A percentile compares a stretch with the other conserved stretches of the same genome.
These are phyloP conservation scores for Coffea canephora DNA, from an alignment of 257 asterid species.

Conservation along the genomic window DNA sequence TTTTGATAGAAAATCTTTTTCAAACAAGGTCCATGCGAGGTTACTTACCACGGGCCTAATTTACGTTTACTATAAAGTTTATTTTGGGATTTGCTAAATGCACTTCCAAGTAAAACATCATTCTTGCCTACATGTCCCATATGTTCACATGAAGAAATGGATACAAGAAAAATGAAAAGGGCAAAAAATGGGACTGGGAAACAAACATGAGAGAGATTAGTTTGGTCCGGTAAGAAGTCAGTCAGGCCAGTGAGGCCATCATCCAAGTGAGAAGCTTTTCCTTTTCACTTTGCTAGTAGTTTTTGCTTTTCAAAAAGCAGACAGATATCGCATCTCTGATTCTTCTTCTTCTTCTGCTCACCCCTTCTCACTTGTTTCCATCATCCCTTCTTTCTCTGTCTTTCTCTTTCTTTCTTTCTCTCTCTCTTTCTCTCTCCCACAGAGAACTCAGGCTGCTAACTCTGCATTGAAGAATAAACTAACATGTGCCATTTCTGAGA, in stretches of 20 bases:
- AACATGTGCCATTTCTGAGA: constrained; percentile 27
- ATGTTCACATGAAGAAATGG: neutral
- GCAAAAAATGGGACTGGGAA: neutral
- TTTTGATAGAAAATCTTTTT: no score
- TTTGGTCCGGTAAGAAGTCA: constrained; percentile 30
- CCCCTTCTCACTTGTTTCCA: constrained; percentile 5
- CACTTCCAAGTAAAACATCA: neutral
- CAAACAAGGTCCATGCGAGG: no score
- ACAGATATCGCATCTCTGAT: constrained; percentile 34
- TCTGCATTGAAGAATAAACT: constrained; percentile 28
- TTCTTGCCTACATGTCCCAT: neutral
- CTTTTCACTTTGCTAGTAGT: constrained; percentile 23
- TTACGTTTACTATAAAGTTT: neutral
- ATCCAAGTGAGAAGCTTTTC: constrained; percentile 43
- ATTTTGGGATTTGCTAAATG: neutral
- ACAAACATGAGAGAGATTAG: no score
- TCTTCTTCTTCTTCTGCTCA: constrained; percentile 33
- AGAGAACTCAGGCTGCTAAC: constrained; percentile 11
- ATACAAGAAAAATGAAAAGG: neutral
- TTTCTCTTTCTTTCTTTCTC: constrained; percentile 18
- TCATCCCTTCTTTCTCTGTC: constrained; percentile 9
- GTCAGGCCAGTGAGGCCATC: constrained; percentile 22
- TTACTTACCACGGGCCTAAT: no score
- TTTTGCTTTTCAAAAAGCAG: constrained; percentile 66
- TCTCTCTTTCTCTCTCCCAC: constrained; percentile 17